phyloP scores from a whole-genome alignment of 1,139 yeast species.

The Debaryomyces fabryi region DNA sequence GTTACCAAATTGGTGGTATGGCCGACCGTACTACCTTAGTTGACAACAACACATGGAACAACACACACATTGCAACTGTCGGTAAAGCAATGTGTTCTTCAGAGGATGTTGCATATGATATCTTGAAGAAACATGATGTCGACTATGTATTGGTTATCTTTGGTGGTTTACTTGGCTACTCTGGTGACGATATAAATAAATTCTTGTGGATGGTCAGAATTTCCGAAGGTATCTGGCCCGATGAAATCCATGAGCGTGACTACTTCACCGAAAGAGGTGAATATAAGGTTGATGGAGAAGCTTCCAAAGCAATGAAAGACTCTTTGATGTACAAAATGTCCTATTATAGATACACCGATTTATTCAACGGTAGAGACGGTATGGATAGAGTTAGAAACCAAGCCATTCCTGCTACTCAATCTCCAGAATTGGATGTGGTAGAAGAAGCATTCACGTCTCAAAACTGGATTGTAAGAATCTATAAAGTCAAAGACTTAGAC shows the following conservation, averaged over 20 bases:
- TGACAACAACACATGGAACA: slow-evolving; percentile 99
- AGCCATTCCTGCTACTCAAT: slow-evolving; percentile 56
- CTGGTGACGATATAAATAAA: slow-evolving; percentile 97
- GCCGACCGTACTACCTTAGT: slow-evolving; percentile 98
- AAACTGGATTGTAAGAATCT: slow-evolving; percentile 95
- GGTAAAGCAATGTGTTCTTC: slow-evolving; percentile 96
- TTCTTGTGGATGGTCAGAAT: slow-evolving; percentile 99
- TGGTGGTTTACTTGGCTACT: slow-evolving; percentile 91
- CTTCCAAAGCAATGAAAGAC: slow-evolving; percentile 82
- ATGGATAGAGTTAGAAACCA: slow-evolving; percentile 90
- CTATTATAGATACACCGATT: slow-evolving; percentile 80
- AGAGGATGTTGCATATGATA: slow-evolving; percentile 87
- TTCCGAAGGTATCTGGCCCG: slow-evolving; percentile 99
- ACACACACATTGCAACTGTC: slow-evolving; percentile 99
- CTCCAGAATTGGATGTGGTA: slow-evolving; percentile 69
- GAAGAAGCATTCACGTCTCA: slow-evolving; percentile 96
- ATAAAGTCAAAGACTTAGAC: slow-evolving; percentile 89
- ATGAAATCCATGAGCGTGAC: slow-evolving; percentile 83
- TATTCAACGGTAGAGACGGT: slow-evolving; percentile 69
- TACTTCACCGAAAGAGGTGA: slow-evolving; percentile 87
- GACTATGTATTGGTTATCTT: slow-evolving; percentile 92
- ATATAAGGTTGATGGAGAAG: slow-evolving; percentile 80
- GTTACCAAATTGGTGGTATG: slow-evolving; percentile 99
- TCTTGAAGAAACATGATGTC: slow-evolving; percentile 88
- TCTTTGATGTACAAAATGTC: slow-evolving; percentile 96